Evolutionary conservation across 352 stramenopile genomes (phyloP).

Genomic region (Phytophthora macrochlamydospora): DNA sequence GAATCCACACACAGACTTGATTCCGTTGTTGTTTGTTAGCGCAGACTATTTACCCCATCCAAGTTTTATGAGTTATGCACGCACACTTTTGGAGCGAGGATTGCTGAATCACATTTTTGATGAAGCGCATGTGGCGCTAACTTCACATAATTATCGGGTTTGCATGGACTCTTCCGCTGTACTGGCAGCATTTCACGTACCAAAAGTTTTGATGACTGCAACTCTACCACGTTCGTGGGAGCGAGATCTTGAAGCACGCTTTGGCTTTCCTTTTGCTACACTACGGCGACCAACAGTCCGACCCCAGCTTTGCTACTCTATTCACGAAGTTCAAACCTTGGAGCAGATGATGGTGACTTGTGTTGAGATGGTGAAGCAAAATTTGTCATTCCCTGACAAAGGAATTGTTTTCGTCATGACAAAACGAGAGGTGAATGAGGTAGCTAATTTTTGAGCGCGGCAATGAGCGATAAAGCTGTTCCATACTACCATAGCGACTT

Average conservation of each 20-base stretch:
- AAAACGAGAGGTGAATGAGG: constrained; percentile 1
- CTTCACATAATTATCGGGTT: neutral
- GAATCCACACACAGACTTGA: neutral
- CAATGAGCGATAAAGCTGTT: too few species aligned
- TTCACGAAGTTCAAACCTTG: neutral
- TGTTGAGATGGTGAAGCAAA: neutral
- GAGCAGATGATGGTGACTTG: neutral
- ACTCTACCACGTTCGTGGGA: constrained; percentile 8
- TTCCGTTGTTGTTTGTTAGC: neutral
- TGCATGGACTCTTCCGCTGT: constrained; percentile 1
- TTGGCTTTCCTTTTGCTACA: constrained; percentile 2
- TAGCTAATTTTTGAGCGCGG: neutral
- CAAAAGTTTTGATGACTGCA: constrained; percentile 1
- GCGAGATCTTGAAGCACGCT: neutral
- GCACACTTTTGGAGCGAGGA: neutral
- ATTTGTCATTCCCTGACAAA: neutral
- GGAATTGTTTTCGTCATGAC: constrained; percentile 3
- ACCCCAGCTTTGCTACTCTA: neutral
- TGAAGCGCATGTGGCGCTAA: constrained; percentile 2
- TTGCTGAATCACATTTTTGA: constrained; percentile 5
- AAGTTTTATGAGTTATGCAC: neutral
- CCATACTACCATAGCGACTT: too few species aligned
- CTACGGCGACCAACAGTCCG: neutral
- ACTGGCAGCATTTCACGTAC: neutral
- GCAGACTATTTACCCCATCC: constrained; percentile 1